Base-by-base conservation (phyloP, 352 stramenopile species). In the Globisporangium cylindrosporum region DNA sequence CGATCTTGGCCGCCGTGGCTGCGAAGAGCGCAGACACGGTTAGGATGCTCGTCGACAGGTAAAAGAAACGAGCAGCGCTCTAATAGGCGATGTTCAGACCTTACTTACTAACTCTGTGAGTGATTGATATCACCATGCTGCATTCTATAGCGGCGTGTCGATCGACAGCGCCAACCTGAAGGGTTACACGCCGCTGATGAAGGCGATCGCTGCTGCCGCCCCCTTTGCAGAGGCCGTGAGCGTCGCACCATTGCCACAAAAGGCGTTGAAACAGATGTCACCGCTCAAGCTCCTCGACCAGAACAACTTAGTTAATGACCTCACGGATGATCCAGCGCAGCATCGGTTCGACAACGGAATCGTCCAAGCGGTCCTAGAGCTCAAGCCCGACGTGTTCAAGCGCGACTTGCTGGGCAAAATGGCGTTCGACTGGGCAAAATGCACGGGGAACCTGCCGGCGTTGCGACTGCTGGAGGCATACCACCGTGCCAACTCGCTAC, bases 171-270 rank as follows among this genome's bases (percentile, higher is more conserved):
- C 65, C 22, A 94, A 82, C 58, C 66, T 70, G 27, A 78, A 83
- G 36, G 84, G 86, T 4, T 91, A 89, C 67, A 92, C 86, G 9
- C 74, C 84, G 29, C 66, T 94, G 22, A 94, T 93, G 82, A 92
- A 91, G 62, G 82, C 86, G 14, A 81, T 92, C 32, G 83, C 82
- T 1, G 77, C 73, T 6, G 79, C 80, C 7, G 69, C 78, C 0
- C 72, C 73, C 8, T 73, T 74, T 53, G 66, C 76, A 3, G 63
- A 72, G 41, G 12, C 29, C 9, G 7, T 51, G n/a, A 34, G 48
- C 7, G 10, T 46, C 15, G 22, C 18, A 14, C 20, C 55, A 3
- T 38, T 58, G 22, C 22, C 51, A 1, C n/a, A 24, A 9, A 59
- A 59, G 15, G n/a, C 20, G 22, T 38, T 46, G n/a, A 48, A 29